A percentile compares a stretch with the other conserved stretches of the same genome.
Evolutionary conservation across 1,284 basidiomycete species (phyloP).

Genomic region (Erythrobasidium hasegawianum): DNA sequence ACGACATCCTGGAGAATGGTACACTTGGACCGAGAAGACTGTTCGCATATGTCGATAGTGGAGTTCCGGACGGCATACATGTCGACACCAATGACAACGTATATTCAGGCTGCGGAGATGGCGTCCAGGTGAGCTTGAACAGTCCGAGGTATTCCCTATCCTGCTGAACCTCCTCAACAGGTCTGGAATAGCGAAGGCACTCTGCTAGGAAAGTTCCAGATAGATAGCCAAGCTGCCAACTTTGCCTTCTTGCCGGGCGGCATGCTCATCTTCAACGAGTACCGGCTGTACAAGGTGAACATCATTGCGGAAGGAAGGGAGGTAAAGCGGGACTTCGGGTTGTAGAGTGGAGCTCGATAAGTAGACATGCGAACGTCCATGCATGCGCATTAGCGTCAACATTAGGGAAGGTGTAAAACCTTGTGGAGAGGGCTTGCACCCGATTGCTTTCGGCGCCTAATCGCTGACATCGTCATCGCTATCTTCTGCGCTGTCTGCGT

Average conservation of each 20-base stretch:
- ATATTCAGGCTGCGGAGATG: constrained; percentile 39
- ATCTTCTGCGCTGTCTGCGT: no score
- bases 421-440: no score
- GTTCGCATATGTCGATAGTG: constrained; percentile 46
- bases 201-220: constrained; percentile 29
- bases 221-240: constrained; percentile 5
- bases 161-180: no score
- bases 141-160: neutral
- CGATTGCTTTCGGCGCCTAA: no score
- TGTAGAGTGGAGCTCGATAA: no score
- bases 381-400: no score
- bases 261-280: constrained; percentile 18
- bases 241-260: constrained; percentile 12
- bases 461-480: no score
- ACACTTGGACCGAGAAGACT: constrained; percentile 40
- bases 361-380: no score
- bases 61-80: constrained; percentile 40
- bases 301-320: constrained; percentile 15
- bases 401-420: no score
- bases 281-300: constrained; percentile 11
- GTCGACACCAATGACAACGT: constrained; percentile 38
- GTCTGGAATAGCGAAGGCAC: constrained; percentile 21
- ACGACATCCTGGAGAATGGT: constrained; percentile 40
- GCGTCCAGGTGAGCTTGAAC: constrained; percentile 24
- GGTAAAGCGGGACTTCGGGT: constrained; percentile 14